A percentile compares a stretch with the other conserved stretches of the same genome.
Conservation (phyloP, 306 rosid genomes). For the Potentilla sterilis region DNA sequence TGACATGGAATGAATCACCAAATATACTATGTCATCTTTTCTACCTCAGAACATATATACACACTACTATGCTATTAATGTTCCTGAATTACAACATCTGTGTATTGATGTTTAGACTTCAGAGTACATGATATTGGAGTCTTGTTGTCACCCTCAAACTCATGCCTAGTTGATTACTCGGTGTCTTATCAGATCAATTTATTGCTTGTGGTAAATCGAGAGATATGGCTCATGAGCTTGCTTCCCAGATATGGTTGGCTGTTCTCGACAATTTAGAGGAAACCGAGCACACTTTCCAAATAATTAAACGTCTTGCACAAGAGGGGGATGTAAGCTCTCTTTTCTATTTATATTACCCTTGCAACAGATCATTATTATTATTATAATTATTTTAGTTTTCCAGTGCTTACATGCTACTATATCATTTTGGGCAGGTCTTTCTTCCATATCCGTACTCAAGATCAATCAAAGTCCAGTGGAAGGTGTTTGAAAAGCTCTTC, state of each 20-base stretch:
- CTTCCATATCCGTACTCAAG: constrained; percentile 73
- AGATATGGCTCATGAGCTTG: constrained; percentile 65
- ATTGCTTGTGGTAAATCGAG: constrained; percentile 72
- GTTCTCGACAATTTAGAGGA: constrained; percentile 73
- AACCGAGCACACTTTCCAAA: constrained; percentile 47
- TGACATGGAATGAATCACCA: neutral
- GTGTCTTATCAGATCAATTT: constrained; percentile 61
- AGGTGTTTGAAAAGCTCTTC: constrained; percentile 85
- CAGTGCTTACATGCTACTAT: neutral
- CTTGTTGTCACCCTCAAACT: neutral
- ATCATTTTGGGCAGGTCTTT: constrained; percentile 49
- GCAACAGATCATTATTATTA: neutral
- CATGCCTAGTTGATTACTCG: neutral
- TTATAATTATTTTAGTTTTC: neutral
- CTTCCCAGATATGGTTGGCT: constrained; percentile 71
- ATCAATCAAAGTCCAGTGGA: constrained; percentile 70
- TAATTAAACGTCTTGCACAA: constrained; percentile 66
- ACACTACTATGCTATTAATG: neutral
- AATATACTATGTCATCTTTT: neutral
- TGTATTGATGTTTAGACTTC: neutral
- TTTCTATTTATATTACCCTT: neutral
- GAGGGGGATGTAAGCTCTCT: constrained; percentile 69
- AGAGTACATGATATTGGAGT: neutral
- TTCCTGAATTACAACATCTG: neutral
- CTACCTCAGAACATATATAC: neutral